Base-by-base conservation (phyloP, 768 basidiomycete genomes). In the Podaxis pistillaris region DNA sequence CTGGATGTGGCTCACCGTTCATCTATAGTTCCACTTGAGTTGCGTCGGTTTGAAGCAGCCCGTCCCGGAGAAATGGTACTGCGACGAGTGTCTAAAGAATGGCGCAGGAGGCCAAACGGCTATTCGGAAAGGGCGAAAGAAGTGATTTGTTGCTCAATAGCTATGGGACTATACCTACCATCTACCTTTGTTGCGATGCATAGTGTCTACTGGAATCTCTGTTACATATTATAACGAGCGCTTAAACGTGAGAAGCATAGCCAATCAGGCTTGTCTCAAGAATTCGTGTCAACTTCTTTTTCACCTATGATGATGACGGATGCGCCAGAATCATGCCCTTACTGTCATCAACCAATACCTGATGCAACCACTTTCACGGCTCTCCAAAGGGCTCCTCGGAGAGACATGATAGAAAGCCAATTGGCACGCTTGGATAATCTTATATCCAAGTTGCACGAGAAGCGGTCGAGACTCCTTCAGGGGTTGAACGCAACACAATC, bases 61-160 rank as follows among this genome's bases (percentile, higher is more conserved):
- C 65, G 76, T 70, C 59, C 81, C 71, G 68, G 84, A 85, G 64
- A 80, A 78, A 41, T 86, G 84, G 83, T 86, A 81, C 64, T 86
- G 85, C 68, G 78, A 79, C 2, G 79, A 80, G 50, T 86, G 85
- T 64, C 64, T 68, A 50, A 78, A 80, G 24, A 74, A 71, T 53
- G 78, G 78, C 51, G 67, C 66, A 1, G 69, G 68, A 19, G 70
- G 63, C 19, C 63, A 56, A 56, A 56, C 72, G 13, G 75, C 74
- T 36, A 72, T 69, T 9, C 71, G 77, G 12, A 79, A 79, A 69
- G 74, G 76, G 26, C 75, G 79, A 52, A 81, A 78, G 64, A 78
- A 77, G 70, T 75, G 66, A 40, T 38, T 26, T 56, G 19, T 22
- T 33, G 33, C 17, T 19, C 19, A 17, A 5, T 17, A 19, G 4